These are phyloP conservation scores for Arctium minus DNA, from an alignment of 129 eudicot genomes.

Conservation along the genomic window DNA sequence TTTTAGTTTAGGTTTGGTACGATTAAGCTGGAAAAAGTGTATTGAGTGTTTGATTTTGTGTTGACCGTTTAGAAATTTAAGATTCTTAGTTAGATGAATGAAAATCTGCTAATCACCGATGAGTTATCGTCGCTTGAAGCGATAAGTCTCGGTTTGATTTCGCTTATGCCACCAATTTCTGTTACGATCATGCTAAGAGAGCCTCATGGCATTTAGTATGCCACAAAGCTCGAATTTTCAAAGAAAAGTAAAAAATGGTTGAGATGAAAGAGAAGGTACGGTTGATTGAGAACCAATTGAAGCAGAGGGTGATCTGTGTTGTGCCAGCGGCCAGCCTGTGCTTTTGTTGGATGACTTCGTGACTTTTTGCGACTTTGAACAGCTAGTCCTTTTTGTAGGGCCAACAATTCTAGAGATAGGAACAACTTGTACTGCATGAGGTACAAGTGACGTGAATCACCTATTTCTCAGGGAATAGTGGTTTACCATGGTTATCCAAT, in stretches of 20 bases:
- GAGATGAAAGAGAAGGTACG: background rate
- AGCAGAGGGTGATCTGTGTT: background rate
- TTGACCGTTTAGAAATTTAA: background rate
- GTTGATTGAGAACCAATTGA: background rate
- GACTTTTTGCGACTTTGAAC: background rate
- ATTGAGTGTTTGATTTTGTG: background rate
- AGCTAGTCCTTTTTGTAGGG: background rate
- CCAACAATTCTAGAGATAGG: background rate
- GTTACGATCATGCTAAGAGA: background rate
- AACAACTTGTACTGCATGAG: background rate
- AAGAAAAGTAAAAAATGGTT: background rate
- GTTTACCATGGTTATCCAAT: background rate
- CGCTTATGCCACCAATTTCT: background rate
- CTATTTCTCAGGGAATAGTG: background rate
- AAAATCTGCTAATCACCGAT: background rate
- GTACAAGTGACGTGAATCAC: background rate
- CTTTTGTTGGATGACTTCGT: background rate
- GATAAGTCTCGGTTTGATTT: background rate
- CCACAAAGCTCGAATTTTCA: background rate
- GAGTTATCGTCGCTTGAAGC: background rate
- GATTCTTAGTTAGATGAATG: background rate
- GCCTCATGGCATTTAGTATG: background rate
- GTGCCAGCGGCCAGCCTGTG: conserved; percentile 17
- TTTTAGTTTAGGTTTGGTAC: background rate
- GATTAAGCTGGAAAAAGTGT: background rate